These are phyloP conservation scores for Colletotrichum navitas DNA, from an alignment of 2,329 filamentous ascomycete species.

Conservation along the genomic window DNA sequence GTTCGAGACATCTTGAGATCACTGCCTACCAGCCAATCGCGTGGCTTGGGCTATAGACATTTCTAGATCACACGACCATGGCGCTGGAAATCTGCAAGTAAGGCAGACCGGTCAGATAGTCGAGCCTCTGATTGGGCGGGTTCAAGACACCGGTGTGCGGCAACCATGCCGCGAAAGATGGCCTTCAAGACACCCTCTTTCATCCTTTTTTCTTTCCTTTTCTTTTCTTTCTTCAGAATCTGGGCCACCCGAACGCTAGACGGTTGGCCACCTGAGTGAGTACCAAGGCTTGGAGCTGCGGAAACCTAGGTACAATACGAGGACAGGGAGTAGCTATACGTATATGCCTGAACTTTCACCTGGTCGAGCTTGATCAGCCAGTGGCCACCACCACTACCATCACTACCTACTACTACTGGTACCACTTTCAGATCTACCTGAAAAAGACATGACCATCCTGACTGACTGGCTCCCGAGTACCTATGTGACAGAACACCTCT, in stretches of 20 bases:
- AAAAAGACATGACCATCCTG: neutral
- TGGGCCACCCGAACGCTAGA: neutral
- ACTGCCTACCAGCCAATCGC: constrained; percentile 1
- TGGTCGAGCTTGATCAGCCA: neutral
- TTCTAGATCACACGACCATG: constrained; percentile 31
- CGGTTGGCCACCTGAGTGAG: neutral
- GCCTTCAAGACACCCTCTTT: constrained; percentile 8
- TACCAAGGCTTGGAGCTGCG: neutral
- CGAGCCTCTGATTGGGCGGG: constrained; percentile 2
- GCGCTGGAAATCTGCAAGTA: constrained; percentile 32
- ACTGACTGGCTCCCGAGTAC: neutral
- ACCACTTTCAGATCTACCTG: neutral
- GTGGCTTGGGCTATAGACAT: constrained; percentile 12
- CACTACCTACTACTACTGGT: too few relatives aligned
- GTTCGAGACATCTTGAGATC: constrained; percentile 11
- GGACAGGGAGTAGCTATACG: neutral
- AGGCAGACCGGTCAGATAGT: constrained; percentile 31
- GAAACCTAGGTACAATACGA: neutral
- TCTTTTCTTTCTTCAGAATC: constrained; percentile 3
- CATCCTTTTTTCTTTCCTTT: neutral
- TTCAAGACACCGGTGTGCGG: constrained; percentile 34
- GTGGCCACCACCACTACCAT: too few relatives aligned
- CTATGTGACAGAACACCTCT: neutral
- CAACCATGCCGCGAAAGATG: constrained; percentile 15
- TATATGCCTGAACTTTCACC: neutral